phyloP scores from a whole-genome alignment of 2,329 filamentous ascomycete genomes.

The Diaporthe sp. region DNA sequence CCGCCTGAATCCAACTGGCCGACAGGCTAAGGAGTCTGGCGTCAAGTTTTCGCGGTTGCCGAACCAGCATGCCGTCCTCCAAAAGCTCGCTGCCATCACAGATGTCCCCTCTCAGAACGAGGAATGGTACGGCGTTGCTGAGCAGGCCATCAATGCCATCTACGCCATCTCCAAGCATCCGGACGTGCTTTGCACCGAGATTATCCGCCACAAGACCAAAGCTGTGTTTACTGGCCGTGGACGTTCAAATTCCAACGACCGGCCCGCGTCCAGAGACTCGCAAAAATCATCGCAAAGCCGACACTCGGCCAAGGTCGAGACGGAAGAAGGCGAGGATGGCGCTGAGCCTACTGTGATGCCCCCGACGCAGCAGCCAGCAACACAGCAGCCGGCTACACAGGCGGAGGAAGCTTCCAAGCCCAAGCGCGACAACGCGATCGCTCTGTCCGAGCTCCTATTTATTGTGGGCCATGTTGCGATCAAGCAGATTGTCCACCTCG shows the following conservation, averaged over 20 bases:
- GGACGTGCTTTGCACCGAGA: constrained; percentile 91
- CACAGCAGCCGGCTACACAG: constrained; percentile 25
- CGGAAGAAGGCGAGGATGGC: constrained; percentile 44
- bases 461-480: constrained; percentile 97
- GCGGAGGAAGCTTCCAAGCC: constrained; percentile 48
- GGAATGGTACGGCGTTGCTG: constrained; percentile 96
- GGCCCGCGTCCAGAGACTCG: constrained; percentile 41
- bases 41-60: constrained; percentile 82
- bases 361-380: constrained; percentile 37
- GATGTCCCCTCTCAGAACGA: constrained; percentile 91
- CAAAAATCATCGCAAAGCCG: constrained; percentile 47
- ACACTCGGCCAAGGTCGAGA: constrained; percentile 51
- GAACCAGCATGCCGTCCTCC: constrained; percentile 91
- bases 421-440: constrained; percentile 78
- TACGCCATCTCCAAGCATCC: constrained; percentile 95
- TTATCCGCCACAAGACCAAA: constrained; percentile 88
- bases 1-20: constrained; percentile 88
- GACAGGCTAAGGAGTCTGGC: constrained; percentile 81
- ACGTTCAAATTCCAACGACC: constrained; percentile 57
- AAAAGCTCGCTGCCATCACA: constrained; percentile 84
- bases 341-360: constrained; percentile 28
- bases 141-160: constrained; percentile 96
- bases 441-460: constrained; percentile 91
- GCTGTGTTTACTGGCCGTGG: constrained; percentile 75
- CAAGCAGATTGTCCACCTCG: constrained; percentile 98